phyloP scores from a whole-genome alignment of 352 stramenopile genomes.

The Pythium dissotocum region DNA sequence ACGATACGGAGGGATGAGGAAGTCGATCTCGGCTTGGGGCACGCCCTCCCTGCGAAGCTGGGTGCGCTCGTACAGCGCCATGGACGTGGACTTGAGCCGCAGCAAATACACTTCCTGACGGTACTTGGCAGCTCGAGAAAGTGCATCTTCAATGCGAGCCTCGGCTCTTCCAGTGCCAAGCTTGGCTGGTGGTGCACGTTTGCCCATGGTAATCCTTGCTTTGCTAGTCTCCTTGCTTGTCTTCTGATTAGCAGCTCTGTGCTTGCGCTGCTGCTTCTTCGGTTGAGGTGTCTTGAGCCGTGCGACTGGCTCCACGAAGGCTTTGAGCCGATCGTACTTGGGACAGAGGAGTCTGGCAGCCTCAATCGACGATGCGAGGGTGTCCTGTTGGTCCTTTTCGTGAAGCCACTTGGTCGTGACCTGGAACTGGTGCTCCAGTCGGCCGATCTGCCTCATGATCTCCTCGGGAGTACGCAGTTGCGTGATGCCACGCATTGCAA shows the following conservation, averaged over 20 bases:
- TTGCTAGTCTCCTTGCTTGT: not conserved
- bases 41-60: not conserved
- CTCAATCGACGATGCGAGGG: not conserved
- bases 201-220: no score
- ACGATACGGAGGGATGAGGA: not conserved
- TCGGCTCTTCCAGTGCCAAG: not conserved
- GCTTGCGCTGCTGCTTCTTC: no score
- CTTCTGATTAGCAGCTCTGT: not conserved
- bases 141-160: not conserved
- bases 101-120: not conserved
- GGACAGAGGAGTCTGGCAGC: not conserved
- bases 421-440: not conserved
- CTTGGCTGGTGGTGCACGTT: no score
- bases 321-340: not conserved
- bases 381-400: not conserved
- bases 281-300: not conserved
- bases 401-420: not conserved
- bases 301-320: not conserved
- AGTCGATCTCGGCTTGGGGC: not conserved
- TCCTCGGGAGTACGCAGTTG: not conserved
- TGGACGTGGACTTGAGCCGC: not conserved
- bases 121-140: not conserved
- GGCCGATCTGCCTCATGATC: not conserved
- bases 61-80: not conserved
- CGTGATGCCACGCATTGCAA: not conserved